Evolutionary conservation across 2,329 filamentous ascomycete genomes (phyloP), one percentile per base, ranked within the genome.

Genomic region (Pseudogymnoascus verrucosus): DNA sequence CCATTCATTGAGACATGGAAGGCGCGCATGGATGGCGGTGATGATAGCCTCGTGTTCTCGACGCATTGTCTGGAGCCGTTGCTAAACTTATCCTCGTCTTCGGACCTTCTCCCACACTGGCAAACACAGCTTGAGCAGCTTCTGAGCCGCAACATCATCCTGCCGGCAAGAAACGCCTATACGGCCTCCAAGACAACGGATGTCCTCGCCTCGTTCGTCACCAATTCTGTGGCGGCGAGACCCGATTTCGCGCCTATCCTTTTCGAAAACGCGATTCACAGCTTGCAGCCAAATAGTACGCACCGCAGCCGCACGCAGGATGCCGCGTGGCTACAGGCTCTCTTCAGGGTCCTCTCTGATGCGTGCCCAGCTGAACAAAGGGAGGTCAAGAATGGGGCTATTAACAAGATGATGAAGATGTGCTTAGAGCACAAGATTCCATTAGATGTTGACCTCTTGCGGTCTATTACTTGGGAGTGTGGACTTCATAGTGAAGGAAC

Each of bases 291-390:
- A 16, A 73, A 77, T 63, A 74, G 77, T 63, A 75, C 76, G 10
- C 78, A 78, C 54, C 78, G 79, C 60, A 72, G 76, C 39, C 75
- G 78, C 67, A 75, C 75, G 6, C 70, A 76, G 23, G 80, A 83
- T 69, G 76, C 76, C 40, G 72, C 75, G 12, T 83, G 80, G 80
- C 68, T 83, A 60, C 79, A 81, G 68, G 75, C 74, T 2, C 70
- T 80, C n/a, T 81, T 82, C 63, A 74, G 76, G 23, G 65, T 67
- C 1, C 57, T 74, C 1, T 67, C 67, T 59, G 57, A 66, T 63
- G 66, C 68, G n/a, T 68, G 74, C 62, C 28, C 61, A 65, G 2
- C 39, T 62, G 47, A 57, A 11, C 28, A 16, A 19, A n/a, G 51
- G 64, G 31, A 66, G 62, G 47, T 63, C 62, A 3, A 51, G 65